Evolutionary conservation across 2,329 filamentous ascomycete genomes (phyloP).

Genomic region (Acephala macrosclerotiorum): DNA sequence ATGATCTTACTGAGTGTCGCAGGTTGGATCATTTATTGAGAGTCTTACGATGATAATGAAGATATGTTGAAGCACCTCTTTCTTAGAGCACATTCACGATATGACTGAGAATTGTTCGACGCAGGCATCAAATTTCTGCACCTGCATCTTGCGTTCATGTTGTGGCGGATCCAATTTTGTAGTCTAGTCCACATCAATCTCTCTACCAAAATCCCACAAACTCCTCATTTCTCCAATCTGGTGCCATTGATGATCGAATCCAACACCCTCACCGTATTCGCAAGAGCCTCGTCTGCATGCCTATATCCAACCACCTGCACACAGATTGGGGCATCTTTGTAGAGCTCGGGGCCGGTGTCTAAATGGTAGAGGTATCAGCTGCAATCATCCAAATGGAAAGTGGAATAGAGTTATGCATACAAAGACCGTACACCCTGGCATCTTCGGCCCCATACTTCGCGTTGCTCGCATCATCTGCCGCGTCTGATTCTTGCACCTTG

Average conservation of each 20-base stretch:
- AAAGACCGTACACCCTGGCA: conserved; percentile 36
- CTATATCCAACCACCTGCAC: conserved; percentile 45
- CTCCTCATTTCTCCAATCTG: too few relatives aligned
- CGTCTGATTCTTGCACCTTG: conserved; percentile 37
- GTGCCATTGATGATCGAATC: conserved; percentile 41
- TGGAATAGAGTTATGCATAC: conserved; percentile 28
- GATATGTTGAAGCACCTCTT: too few relatives aligned
- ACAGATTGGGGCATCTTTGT: conserved; percentile 39
- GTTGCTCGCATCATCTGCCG: conserved; percentile 37
- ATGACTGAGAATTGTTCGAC: too few relatives aligned
- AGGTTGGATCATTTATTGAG: too few relatives aligned
- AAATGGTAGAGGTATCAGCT: conserved; percentile 25
- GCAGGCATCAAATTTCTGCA: too few relatives aligned
- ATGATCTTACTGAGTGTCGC: too few relatives aligned
- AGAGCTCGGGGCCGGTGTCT: conserved; percentile 44
- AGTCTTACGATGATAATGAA: too few relatives aligned
- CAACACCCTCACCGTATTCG: conserved; percentile 37
- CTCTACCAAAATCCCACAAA: too few relatives aligned
- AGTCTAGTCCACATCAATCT: too few relatives aligned
- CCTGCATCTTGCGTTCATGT: too few relatives aligned
- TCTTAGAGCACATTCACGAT: too few relatives aligned
- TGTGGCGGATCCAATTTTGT: too few relatives aligned
- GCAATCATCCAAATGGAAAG: conserved; percentile 10
- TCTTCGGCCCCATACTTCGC: conserved; percentile 40
- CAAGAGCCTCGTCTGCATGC: conserved; percentile 42